Evolutionary conservation across 2,329 filamentous ascomycete genomes (phyloP).

Genomic region (Ascochyta pisi): DNA sequence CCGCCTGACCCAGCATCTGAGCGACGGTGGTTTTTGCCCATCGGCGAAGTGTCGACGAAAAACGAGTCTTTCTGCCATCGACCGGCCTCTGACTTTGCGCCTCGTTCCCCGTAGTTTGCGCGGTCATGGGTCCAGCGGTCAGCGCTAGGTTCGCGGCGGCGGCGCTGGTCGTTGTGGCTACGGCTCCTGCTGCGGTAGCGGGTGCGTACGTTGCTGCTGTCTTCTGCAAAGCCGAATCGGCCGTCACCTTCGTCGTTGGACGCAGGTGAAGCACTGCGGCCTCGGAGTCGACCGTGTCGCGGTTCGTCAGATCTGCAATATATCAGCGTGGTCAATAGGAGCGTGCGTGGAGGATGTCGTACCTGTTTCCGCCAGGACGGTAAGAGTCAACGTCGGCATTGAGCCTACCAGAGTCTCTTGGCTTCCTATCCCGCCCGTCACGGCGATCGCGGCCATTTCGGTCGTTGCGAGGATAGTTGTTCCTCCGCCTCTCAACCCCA

Average conservation of each 20-base stretch:
- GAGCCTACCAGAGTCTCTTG: slow-evolving; percentile 16
- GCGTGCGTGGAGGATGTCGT: neutral
- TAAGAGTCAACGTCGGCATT: slow-evolving; percentile 41
- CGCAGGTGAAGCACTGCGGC: slow-evolving; percentile 66
- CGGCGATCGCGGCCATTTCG: slow-evolving; percentile 20
- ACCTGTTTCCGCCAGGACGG: slow-evolving; percentile 38
- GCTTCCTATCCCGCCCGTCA: slow-evolving; percentile 26
- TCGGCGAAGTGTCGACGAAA: slow-evolving; percentile 47
- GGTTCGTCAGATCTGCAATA: slow-evolving; percentile 35
- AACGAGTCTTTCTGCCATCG: slow-evolving; percentile 39
- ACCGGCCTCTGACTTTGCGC: slow-evolving; percentile 20
- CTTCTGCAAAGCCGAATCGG: slow-evolving; percentile 58
- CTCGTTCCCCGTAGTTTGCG: slow-evolving; percentile 32
- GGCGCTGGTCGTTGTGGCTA: slow-evolving; percentile 40
- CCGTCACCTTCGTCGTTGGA: slow-evolving; percentile 56
- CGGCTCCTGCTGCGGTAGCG: slow-evolving; percentile 53
- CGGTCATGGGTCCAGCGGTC: slow-evolving; percentile 43
- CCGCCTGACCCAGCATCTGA: slow-evolving; percentile 40
- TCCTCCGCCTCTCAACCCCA: slow-evolving; percentile 32
- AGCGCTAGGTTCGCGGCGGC: slow-evolving; percentile 32
- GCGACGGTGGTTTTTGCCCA: slow-evolving; percentile 52
- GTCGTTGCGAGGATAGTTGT: slow-evolving; percentile 18
- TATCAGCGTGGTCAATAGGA: neutral
- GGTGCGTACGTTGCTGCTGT: slow-evolving; percentile 51
- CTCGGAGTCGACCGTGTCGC: slow-evolving; percentile 59